phyloP scores from a whole-genome alignment of 78 protist species.

The Speleostelium caveatum region DNA sequence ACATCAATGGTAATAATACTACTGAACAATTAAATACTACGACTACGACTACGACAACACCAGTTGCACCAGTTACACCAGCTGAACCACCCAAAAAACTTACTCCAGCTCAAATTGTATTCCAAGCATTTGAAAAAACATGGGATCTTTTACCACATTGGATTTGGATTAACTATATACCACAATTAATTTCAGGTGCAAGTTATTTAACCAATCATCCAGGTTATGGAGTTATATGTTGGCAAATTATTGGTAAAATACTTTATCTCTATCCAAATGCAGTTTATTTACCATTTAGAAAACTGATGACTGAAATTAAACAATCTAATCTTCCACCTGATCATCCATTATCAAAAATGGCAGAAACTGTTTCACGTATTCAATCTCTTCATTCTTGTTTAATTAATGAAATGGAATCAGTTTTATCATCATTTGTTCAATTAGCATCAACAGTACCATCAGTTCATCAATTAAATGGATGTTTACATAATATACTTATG shows the following conservation, averaged over 20 bases:
- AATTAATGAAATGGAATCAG: constrained; percentile 60
- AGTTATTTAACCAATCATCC: constrained; percentile 13
- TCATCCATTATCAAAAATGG: constrained; percentile 36
- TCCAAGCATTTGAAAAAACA: constrained; percentile 33
- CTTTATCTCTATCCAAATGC: constrained; percentile 48
- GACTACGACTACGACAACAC: neutral
- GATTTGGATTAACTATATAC: constrained; percentile 56
- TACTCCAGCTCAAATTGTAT: constrained; percentile 46
- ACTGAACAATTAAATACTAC: too few relatives aligned
- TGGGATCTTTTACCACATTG: constrained; percentile 52
- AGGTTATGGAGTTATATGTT: constrained; percentile 71
- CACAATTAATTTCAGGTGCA: constrained; percentile 51
- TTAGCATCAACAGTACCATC: constrained; percentile 29
- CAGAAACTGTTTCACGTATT: constrained; percentile 64
- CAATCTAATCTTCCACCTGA: neutral
- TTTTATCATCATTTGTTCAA: constrained; percentile 1
- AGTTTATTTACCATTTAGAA: constrained; percentile 50
- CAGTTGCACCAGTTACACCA: too few relatives aligned
- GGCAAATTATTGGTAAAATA: constrained; percentile 56
- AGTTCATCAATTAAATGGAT: constrained; percentile 40
- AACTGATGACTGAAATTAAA: constrained; percentile 53
- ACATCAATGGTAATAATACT: too few relatives aligned
- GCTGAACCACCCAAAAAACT: constrained; percentile 21
- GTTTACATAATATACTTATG: neutral
- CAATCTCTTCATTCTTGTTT: constrained; percentile 35